Percentiles rank a stretch among this genome's conserved stretches.
These are phyloP conservation scores for Pseudocercospora musae DNA, from an alignment of 2,329 filamentous ascomycete genomes.

Conservation along the genomic window DNA sequence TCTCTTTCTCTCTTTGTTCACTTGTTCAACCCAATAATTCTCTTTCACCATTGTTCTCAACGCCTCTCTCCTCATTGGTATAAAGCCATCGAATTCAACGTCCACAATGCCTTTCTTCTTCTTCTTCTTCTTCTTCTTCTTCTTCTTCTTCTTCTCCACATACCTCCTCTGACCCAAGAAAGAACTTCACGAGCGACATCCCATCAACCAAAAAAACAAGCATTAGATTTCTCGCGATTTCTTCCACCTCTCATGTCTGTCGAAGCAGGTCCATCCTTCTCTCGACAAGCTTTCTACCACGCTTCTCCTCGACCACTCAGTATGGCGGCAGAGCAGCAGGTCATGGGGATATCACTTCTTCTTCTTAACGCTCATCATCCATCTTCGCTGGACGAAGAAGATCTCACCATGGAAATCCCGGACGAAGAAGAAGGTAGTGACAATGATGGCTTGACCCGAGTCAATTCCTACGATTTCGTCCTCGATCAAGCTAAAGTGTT, in stretches of 20 bases:
- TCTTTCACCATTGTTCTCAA: neutral
- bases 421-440: neutral
- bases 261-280: neutral
- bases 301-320: neutral
- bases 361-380: too few relatives aligned
- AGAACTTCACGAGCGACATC: neutral
- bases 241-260: neutral
- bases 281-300: neutral
- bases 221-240: neutral
- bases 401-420: constrained; percentile 3
- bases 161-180: neutral
- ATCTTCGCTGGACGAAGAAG: neutral
- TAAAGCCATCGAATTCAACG: neutral
- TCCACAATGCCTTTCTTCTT: neutral
- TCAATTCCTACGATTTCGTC: constrained; percentile 16
- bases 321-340: neutral
- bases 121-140: too few relatives aligned
- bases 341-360: constrained; percentile 8
- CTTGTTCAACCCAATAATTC: neutral
- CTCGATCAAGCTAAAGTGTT: constrained; percentile 2
- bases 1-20: neutral
- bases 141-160: too few relatives aligned
- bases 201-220: neutral
- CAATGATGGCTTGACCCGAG: constrained; percentile 3
- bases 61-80: neutral